These are phyloP conservation scores for Irpex lacteus DNA, from an alignment of 1,284 basidiomycete species.

Conservation along the genomic window DNA sequence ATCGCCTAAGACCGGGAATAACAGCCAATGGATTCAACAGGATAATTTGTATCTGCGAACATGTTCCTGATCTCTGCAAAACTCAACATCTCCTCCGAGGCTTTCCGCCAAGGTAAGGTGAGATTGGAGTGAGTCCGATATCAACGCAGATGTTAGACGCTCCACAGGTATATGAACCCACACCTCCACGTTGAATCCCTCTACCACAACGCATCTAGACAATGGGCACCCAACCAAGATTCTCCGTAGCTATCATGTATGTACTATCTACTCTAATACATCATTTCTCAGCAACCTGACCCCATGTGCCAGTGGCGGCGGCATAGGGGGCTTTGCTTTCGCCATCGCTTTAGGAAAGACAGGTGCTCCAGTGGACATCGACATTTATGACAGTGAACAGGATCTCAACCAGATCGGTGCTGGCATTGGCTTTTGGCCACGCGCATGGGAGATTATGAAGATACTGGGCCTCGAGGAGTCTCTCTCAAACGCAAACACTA, in stretches of 20 bases:
- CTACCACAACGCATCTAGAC: background rate
- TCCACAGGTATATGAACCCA: no score
- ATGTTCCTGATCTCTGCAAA: no score
- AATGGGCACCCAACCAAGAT: background rate
- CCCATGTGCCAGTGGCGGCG: conserved; percentile 32
- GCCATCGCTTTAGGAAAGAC: conserved; percentile 35
- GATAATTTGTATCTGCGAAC: no score
- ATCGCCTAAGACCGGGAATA: no score
- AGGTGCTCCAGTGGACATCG: conserved; percentile 36
- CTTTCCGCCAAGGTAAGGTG: no score
- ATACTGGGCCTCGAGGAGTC: conserved; percentile 21
- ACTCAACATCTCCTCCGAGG: no score
- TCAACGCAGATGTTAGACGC: no score
- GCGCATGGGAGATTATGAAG: conserved; percentile 22
- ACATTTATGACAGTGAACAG: conserved; percentile 38
- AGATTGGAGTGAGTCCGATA: no score
- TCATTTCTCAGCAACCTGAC: no score
- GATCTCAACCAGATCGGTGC: conserved; percentile 40
- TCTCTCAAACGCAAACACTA: conserved; percentile 2
- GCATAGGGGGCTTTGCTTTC: conserved; percentile 34
- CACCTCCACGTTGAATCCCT: no score
- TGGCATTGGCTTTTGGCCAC: conserved; percentile 32
- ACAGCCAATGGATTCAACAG: no score
- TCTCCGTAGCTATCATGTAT: conserved; percentile 14
- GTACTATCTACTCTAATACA: background rate